Percentiles rank a stretch among this genome's conserved stretches.
Evolutionary conservation across 495 filamentous ascomycete species (phyloP).

Genomic region (Lichina pygmaea): DNA sequence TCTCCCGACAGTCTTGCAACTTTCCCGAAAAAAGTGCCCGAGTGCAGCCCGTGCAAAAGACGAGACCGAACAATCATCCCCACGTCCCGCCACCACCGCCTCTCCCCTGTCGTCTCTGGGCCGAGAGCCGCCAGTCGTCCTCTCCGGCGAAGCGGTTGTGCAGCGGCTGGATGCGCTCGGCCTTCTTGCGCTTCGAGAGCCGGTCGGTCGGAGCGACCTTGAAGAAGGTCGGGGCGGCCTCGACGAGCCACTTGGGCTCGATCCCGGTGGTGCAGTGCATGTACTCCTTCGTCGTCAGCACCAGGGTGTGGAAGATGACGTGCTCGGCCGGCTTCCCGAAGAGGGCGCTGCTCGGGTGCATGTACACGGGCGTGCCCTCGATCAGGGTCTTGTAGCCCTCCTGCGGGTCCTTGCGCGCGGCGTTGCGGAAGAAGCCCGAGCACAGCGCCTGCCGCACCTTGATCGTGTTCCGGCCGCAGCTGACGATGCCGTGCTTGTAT

Average conservation of each 20-base stretch:
- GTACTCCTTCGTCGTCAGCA: constrained; percentile 89
- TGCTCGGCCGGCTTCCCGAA: constrained; percentile 93
- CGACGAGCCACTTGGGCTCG: constrained; percentile 77
- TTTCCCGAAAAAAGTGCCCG: background rate
- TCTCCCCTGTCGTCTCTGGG: constrained; percentile 65
- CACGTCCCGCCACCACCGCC: constrained; percentile 87
- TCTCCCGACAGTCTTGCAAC: background rate
- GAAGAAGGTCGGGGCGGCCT: constrained; percentile 93
- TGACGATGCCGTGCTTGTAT: constrained; percentile 56
- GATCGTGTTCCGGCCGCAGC: constrained; percentile 64
- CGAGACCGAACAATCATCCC: constrained; percentile 27
- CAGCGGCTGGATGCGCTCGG: constrained; percentile 79
- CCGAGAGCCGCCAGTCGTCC: constrained; percentile 81
- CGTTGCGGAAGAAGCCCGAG: constrained; percentile 84
- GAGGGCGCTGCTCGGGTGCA: constrained; percentile 72
- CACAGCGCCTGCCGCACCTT: constrained; percentile 83
- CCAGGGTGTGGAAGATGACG: constrained; percentile 72
- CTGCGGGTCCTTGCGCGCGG: constrained; percentile 80
- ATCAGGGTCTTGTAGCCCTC: constrained; percentile 94
- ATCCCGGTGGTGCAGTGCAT: constrained; percentile 85
- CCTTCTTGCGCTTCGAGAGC: constrained; percentile 75
- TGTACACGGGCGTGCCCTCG: constrained; percentile 80
- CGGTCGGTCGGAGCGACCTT: constrained; percentile 80
- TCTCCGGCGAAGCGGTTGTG: constrained; percentile 77
- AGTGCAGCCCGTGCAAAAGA: background rate